Percentiles rank a stretch among this genome's conserved stretches.
phyloP scores from a whole-genome alignment of 495 filamentous ascomycete genomes.

The Tuber calosporum region DNA sequence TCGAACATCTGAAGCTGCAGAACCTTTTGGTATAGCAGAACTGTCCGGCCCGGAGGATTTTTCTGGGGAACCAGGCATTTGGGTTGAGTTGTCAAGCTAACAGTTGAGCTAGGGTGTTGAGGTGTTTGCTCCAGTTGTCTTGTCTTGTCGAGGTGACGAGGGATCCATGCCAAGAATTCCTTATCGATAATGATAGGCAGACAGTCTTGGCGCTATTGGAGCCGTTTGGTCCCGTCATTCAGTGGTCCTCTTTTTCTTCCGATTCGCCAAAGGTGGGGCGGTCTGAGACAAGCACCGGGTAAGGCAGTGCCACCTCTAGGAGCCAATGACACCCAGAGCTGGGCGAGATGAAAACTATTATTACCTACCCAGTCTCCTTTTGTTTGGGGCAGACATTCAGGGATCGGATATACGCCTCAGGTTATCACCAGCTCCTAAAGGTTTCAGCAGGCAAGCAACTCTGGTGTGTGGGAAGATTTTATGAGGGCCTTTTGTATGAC shows the following conservation, averaged over 20 bases:
- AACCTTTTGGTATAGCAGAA: neutral
- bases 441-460: neutral
- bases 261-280: neutral
- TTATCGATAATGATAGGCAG: neutral
- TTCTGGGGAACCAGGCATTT: neutral
- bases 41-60: neutral
- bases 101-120: neutral
- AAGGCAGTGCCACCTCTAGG: neutral
- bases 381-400: neutral
- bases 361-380: too few species aligned
- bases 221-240: neutral
- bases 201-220: neutral
- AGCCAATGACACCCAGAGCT: neutral
- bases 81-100: neutral
- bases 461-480: neutral
- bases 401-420: neutral
- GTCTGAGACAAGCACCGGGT: neutral
- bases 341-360: neutral
- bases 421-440: neutral
- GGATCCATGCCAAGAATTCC: neutral
- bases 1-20: neutral
- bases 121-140: neutral
- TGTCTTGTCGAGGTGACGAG: neutral
- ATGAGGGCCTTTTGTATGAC: neutral
- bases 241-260: neutral